Base-by-base conservation (phyloP, 192 early-diverging fungal species). In the Umbelopsis sp. region DNA sequence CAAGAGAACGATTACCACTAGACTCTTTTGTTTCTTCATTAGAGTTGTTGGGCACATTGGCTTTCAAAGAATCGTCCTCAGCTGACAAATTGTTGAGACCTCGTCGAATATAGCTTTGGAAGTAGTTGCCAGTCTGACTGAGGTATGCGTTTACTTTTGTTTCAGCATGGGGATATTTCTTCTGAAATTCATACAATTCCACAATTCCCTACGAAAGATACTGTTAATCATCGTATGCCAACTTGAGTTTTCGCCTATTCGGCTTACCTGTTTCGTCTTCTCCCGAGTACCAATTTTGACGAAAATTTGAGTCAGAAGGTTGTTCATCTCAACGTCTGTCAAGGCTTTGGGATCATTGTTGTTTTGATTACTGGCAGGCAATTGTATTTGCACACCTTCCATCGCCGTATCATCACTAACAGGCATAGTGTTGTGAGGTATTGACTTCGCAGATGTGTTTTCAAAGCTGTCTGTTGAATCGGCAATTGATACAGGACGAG, bases 151-250 rank as follows among this genome's bases (percentile, higher is more conserved):
- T 87, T 1, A 95, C 84, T 66, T 85, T 82, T 12, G 68, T 61
- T 64, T 91, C 85, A 46, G 83, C 81, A 37, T 87, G 79, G 33
- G 91, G 92, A 73, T 93, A 85, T 67, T 80, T 74, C 71, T 92
- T 90, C 69, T 89, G 89, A 76, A 94, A 90, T 65, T 86, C 82
- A 75, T 94, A 91, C 47, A 95, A 76, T 45, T 93, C 91, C 30
- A 79, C 41, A 61, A 95, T 91, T 44, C 89, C 92, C 85, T 88
- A 66, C 5, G 55, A 20, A 37, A 76, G 41, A 66, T 41, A 30
- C 1, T 21, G 48, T 37, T 3, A 41, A 66, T 47, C 46, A 52
- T 55, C 30, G 20, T 18, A 58, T 18, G 37, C 2, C 33, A n/a
- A 22, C 1, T 50, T 22, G 2, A 2, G 0, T 20, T 27, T 33